These are phyloP conservation scores for Bryoglossum gracile DNA, from an alignment of 495 filamentous ascomycete genomes.

Conservation along the genomic window DNA sequence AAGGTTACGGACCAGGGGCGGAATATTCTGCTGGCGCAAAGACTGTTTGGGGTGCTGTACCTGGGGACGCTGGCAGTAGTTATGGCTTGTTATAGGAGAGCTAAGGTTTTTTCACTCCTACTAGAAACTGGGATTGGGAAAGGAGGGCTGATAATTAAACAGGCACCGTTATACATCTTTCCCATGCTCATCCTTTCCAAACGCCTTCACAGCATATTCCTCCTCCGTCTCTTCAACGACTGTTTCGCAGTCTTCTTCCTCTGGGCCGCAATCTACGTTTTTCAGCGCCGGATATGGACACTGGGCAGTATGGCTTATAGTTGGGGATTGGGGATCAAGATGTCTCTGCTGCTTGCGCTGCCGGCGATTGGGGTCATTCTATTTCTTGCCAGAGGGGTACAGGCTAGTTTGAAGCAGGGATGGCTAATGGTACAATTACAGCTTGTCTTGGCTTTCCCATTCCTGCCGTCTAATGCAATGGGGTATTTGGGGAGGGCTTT, in stretches of 20 bases:
- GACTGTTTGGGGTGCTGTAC: conserved; percentile 73
- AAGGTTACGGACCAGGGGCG: conserved; percentile 66
- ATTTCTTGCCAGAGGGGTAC: conserved; percentile 60
- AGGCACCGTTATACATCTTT: conserved; percentile 85
- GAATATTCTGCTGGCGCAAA: conserved; percentile 73
- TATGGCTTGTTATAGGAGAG: conserved; percentile 71
- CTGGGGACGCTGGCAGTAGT: conserved; percentile 66
- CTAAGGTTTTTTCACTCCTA: conserved; percentile 42
- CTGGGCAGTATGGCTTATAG: conserved; percentile 66
- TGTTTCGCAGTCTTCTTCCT: conserved; percentile 75
- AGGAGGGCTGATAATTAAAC: conserved; percentile 7
- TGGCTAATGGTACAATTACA: conserved; percentile 67
- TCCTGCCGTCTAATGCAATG: conserved; percentile 55
- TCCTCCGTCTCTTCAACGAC: conserved; percentile 94
- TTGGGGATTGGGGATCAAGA: conserved; percentile 79
- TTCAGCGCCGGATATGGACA: conserved; percentile 65
- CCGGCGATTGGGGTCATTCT: conserved; percentile 71
- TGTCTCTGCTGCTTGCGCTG: conserved; percentile 76
- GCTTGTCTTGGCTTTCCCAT: conserved; percentile 68
- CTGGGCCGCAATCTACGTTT: conserved; percentile 70
- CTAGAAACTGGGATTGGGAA: too few relatives aligned
- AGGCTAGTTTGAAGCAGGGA: conserved; percentile 55
- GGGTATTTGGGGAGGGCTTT: conserved; percentile 80
- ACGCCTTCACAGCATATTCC: conserved; percentile 84
- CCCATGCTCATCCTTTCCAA: conserved; percentile 86